A percentile compares a stretch with the other conserved stretches of the same genome.
phyloP scores from a whole-genome alignment of 2,329 filamentous ascomycete genomes.

The Mycogone perniciosa region DNA sequence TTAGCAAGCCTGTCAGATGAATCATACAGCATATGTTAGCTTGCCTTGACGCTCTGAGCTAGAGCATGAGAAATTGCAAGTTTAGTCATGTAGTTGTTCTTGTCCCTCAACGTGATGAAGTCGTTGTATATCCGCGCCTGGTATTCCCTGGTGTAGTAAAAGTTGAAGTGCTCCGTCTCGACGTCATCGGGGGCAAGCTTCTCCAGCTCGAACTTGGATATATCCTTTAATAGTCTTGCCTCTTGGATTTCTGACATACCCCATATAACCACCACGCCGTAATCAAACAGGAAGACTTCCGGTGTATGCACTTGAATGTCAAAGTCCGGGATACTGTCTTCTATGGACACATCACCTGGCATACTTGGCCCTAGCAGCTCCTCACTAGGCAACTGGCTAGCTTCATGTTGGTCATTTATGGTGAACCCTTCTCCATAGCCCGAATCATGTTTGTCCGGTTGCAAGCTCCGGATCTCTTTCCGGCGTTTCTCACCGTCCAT shows the following conservation, averaged over 20 bases:
- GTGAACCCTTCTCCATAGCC: constrained; percentile 26
- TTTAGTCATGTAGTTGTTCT: constrained; percentile 97
- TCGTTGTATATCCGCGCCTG: constrained; percentile 99
- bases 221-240: constrained; percentile 84
- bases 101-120: constrained; percentile 91
- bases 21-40: constrained; percentile 8
- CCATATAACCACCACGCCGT: constrained; percentile 97
- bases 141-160: constrained; percentile 97
- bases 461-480: constrained; percentile 57
- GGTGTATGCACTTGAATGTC: constrained; percentile 86
- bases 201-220: constrained; percentile 88
- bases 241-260: constrained; percentile 92
- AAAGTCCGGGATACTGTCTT: constrained; percentile 59
- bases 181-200: constrained; percentile 84
- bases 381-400: constrained; percentile 23
- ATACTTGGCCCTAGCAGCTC: constrained; percentile 29
- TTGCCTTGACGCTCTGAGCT: constrained; percentile 87
- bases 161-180: constrained; percentile 97
- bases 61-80: constrained; percentile 92
- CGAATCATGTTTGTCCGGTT: constrained; percentile 31
- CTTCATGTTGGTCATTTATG: constrained; percentile 18
- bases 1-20: neutral
- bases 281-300: constrained; percentile 94
- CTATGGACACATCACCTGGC: constrained; percentile 32
- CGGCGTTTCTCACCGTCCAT: constrained; percentile 32